These are phyloP conservation scores for Rhodotorula sp. DNA, from an alignment of 1,284 basidiomycete species.

Conservation along the genomic window DNA sequence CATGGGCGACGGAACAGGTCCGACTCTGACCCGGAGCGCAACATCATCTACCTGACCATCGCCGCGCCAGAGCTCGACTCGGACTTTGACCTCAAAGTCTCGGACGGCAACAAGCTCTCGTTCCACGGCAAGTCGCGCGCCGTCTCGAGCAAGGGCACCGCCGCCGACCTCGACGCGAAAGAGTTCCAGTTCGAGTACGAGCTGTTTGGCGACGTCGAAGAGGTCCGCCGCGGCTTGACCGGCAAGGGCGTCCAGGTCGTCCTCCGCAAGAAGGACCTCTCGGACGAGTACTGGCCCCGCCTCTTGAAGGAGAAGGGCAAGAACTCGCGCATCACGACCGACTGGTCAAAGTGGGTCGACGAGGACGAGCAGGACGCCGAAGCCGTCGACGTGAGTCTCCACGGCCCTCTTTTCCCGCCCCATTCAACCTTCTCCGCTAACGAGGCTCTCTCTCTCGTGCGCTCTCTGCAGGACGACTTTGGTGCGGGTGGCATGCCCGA, in stretches of 20 bases:
- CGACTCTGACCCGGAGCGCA: conserved; percentile 33
- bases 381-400: conserved; percentile 34
- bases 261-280: conserved; percentile 74
- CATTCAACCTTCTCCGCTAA: background rate
- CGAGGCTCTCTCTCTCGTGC: background rate
- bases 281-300: conserved; percentile 82
- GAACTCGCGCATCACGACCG: conserved; percentile 65
- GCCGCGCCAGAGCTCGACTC: conserved; percentile 38
- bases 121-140: conserved; percentile 32
- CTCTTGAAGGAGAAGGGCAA: conserved; percentile 85
- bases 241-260: conserved; percentile 61
- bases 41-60: conserved; percentile 41
- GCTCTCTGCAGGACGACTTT: conserved; percentile 28
- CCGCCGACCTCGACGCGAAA: conserved; percentile 30
- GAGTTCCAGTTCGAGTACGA: conserved; percentile 38
- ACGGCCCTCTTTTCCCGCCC: background rate
- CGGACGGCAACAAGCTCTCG: conserved; percentile 24
- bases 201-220: conserved; percentile 37
- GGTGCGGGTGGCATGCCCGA: conserved; percentile 41
- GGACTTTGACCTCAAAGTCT: conserved; percentile 21
- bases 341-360: conserved; percentile 68
- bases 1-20: conserved; percentile 10
- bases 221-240: conserved; percentile 34
- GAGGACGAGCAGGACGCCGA: conserved; percentile 84
- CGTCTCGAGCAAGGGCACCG: conserved; percentile 27